phyloP scores from a whole-genome alignment of 2,329 filamentous ascomycete species.

The Paraphoma sp. region DNA sequence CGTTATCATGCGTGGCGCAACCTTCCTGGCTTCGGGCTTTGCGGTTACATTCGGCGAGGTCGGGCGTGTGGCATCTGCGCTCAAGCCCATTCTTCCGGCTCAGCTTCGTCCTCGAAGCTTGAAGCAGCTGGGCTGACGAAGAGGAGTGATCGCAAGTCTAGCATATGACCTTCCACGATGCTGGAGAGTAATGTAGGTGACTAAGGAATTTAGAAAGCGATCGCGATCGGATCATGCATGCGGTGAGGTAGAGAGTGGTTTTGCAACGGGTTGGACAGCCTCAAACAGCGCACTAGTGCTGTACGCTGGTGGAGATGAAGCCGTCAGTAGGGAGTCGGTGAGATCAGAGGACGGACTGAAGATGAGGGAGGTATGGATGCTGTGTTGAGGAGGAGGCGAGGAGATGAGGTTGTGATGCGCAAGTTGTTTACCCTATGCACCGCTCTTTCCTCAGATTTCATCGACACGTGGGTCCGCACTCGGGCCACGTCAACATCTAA shows the following conservation, averaged over 20 bases:
- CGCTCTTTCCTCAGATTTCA: slow-evolving; percentile 4
- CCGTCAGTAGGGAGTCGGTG: slow-evolving; percentile 13
- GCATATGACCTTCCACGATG: too few species aligned
- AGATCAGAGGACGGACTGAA: slow-evolving; percentile 9
- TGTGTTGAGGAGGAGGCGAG: background rate
- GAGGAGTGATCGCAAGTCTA: too few species aligned
- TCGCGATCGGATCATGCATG: background rate
- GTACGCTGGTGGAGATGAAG: slow-evolving; percentile 11
- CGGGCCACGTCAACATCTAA: background rate
- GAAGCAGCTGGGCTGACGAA: too few species aligned
- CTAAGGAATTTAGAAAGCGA: background rate
- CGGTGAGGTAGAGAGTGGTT: background rate
- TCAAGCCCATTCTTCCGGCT: background rate
- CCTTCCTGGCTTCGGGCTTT: slow-evolving; percentile 10
- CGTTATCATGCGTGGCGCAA: slow-evolving; percentile 12
- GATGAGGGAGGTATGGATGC: slow-evolving; percentile 12
- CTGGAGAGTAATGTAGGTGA: background rate
- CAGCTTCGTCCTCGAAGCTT: too few species aligned
- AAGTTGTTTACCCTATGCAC: background rate
- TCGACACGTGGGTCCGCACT: background rate
- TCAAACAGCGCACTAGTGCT: slow-evolving; percentile 3
- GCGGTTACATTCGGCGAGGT: background rate
- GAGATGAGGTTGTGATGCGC: background rate
- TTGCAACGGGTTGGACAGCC: slow-evolving; percentile 17
- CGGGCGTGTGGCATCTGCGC: background rate